Base-by-base conservation (phyloP, 2,329 filamentous ascomycete genomes). In the Alternaria viburni region DNA sequence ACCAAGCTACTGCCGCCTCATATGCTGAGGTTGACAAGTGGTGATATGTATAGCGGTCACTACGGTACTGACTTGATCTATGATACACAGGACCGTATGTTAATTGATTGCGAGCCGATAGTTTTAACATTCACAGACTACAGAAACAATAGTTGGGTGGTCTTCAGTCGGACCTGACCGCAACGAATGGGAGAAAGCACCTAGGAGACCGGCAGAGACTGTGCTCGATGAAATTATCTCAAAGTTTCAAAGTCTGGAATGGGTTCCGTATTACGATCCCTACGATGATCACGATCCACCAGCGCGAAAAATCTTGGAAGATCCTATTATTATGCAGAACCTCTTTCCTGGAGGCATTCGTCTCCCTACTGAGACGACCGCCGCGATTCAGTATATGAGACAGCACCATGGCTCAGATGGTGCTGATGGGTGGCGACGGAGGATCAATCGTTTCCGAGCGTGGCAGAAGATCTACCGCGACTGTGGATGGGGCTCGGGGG, bases 81-180 rank as follows among this genome's bases (percentile, higher is more conserved):
- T 21, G 28, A 50, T 3, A 30, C 25, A 1, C n/a, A 19, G 12
- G 46, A n/a, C 17, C 4, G 46, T 28, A 50, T 19, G 25, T 30
- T 4, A 11, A 19, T 17, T 13, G 4, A 1, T 9, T 8, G 8
- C 5, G 5, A 19, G 1, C n/a, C 5, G 2, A 19, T 12, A 10
- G 25, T 0, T 11, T 13, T 0, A 19, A 3, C 11, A 0, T 13
- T 50, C 6, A 50, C 23, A 0, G 8, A 17, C 3, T 9, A 3
- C 25, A 50, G 25, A 19, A 50, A 30, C 13, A 0, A 50, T 30
- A 0, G 17, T 21, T 4, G 46, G 10, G 6, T 30, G 46, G 25
- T 26, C 23, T 25, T 28, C n/a, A 2, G 3, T 50, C 6, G 46
- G 25, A 50, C 25, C 36, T 11, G 36, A 41, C 8, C 36, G 46